phyloP scores from a whole-genome alignment of 352 stramenopile genomes.

The Pythium aristosporum region DNA sequence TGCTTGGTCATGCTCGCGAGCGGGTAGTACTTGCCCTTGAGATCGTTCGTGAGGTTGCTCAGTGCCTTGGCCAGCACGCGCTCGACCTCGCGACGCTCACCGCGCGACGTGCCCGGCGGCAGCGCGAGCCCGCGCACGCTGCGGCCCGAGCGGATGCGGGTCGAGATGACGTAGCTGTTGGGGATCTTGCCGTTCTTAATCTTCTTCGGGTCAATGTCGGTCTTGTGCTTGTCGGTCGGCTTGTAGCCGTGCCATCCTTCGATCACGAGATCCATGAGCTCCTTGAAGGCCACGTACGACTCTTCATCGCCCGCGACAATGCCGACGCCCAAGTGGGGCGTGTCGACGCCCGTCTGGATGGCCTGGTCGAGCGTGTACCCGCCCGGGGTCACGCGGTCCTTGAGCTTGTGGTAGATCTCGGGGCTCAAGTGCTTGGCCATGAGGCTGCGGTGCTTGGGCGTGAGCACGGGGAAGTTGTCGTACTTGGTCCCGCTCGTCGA shows the following conservation, averaged over 20 bases:
- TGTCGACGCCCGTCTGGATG: constrained; percentile 87
- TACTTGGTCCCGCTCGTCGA: constrained; percentile 33
- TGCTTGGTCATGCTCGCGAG: constrained; percentile 90
- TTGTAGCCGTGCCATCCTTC: constrained; percentile 88
- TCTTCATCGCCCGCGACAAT: constrained; percentile 87
- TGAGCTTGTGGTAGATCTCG: constrained; percentile 83
- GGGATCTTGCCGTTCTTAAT: constrained; percentile 66
- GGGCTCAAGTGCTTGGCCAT: constrained; percentile 84
- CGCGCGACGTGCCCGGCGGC: constrained; percentile 82
- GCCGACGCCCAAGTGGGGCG: constrained; percentile 75
- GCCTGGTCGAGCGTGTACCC: constrained; percentile 85
- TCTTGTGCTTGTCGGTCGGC: constrained; percentile 72
- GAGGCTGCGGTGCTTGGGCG: constrained; percentile 75
- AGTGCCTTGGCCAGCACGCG: constrained; percentile 80
- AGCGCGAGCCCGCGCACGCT: constrained; percentile 90
- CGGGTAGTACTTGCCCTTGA: constrained; percentile 87
- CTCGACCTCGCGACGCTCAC: constrained; percentile 84
- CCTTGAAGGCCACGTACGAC: constrained; percentile 80
- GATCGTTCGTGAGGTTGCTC: constrained; percentile 60
- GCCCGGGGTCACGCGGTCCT: constrained; percentile 35
- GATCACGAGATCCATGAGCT: constrained; percentile 83
- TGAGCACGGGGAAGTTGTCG: constrained; percentile 76
- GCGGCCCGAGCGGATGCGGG: constrained; percentile 88
- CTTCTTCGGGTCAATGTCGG: constrained; percentile 81
- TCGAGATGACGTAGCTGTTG: constrained; percentile 89